These are phyloP conservation scores for Phytopythium delawarense DNA, from an alignment of 352 stramenopile genomes.

Conservation along the genomic window DNA sequence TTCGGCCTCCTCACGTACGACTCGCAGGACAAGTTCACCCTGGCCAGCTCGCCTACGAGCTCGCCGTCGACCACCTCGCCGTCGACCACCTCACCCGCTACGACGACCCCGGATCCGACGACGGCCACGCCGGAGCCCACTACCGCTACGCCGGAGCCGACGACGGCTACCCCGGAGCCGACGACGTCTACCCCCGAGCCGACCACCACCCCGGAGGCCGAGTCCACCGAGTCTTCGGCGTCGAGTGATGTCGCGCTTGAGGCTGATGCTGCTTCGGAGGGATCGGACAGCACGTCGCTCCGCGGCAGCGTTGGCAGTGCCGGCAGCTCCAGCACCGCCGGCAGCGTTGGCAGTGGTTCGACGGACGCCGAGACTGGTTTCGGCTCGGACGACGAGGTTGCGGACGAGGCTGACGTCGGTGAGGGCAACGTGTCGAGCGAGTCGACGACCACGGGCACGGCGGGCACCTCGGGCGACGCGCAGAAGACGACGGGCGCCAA, in stretches of 20 bases:
- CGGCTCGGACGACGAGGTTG: slow-evolving; percentile 10
- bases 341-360: slow-evolving; percentile 8
- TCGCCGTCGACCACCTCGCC: slow-evolving; percentile 10
- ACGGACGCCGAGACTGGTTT: slow-evolving; percentile 7
- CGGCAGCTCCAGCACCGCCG: neutral
- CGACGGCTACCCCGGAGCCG: slow-evolving; percentile 8
- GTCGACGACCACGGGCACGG: slow-evolving; percentile 15
- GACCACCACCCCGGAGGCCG: slow-evolving; percentile 1
- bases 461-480: slow-evolving; percentile 14
- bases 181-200: slow-evolving; percentile 11
- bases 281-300: slow-evolving; percentile 1
- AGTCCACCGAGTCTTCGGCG: slow-evolving; percentile 12
- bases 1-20: slow-evolving; percentile 48
- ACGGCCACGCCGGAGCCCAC: slow-evolving; percentile 9
- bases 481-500: slow-evolving; percentile 22
- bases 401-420: slow-evolving; percentile 12
- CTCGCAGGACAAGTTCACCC: slow-evolving; percentile 47
- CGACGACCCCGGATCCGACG: slow-evolving; percentile 3
- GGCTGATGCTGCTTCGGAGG: slow-evolving; percentile 11
- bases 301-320: slow-evolving; percentile 1
- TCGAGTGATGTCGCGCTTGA: slow-evolving; percentile 13
- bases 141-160: slow-evolving; percentile 5
- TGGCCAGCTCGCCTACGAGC: slow-evolving; percentile 11
- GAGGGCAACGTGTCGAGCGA: slow-evolving; percentile 12
- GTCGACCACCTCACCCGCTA: neutral